These are phyloP conservation scores for Darksidea phi DNA, from an alignment of 495 filamentous ascomycete genomes.

Conservation along the genomic window DNA sequence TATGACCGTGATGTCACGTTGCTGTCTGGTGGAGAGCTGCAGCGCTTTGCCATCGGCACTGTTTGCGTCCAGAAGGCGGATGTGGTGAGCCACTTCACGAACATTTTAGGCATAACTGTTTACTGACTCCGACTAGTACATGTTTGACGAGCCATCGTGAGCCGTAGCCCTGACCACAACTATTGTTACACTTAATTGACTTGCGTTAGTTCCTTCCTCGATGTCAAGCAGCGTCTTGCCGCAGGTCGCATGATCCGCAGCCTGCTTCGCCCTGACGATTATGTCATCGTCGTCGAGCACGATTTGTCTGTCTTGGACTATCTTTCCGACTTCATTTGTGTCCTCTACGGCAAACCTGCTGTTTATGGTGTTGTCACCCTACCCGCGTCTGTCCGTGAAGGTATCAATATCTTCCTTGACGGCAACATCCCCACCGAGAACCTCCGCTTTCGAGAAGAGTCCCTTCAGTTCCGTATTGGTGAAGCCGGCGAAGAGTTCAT, in stretches of 20 bases:
- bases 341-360: conserved; percentile 91
- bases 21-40: conserved; percentile 94
- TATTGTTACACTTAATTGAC: background rate
- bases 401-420: conserved; percentile 99
- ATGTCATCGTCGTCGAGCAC: conserved; percentile 98
- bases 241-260: conserved; percentile 89
- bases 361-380: conserved; percentile 98
- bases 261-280: conserved; percentile 81
- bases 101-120: background rate
- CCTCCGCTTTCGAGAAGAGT: conserved; percentile 95
- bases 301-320: conserved; percentile 98
- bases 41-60: conserved; percentile 93
- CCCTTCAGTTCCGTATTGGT: conserved; percentile 90
- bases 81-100: conserved; percentile 50
- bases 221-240: conserved; percentile 95
- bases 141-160: conserved; percentile 95
- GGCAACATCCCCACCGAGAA: conserved; percentile 98
- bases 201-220: conserved; percentile 68
- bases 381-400: conserved; percentile 93
- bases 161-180: background rate
- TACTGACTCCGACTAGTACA: conserved; percentile 63
- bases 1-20: conserved; percentile 80
- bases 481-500: conserved; percentile 91
- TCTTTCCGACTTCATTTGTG: conserved; percentile 96
- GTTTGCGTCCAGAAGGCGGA: conserved; percentile 96